phyloP scores from a whole-genome alignment of 2,329 filamentous ascomycete species.

The Neonectria ditissima region DNA sequence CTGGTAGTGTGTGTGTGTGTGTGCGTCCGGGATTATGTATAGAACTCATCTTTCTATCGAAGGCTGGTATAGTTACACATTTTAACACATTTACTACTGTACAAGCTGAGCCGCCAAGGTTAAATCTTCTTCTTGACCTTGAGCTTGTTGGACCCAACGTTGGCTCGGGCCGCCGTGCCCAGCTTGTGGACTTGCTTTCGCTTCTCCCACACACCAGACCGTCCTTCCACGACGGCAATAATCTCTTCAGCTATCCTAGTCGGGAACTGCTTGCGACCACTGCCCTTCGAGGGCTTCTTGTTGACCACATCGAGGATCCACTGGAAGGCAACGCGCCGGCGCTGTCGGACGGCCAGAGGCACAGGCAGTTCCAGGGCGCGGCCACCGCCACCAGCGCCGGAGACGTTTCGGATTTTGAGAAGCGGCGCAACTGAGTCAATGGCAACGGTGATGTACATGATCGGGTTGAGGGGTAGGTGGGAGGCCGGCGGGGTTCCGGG shows the following conservation, averaged over 20 bases:
- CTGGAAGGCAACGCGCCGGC: conserved; percentile 80
- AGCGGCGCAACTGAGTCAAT: conserved; percentile 94
- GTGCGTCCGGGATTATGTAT: not conserved
- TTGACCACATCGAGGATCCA: conserved; percentile 92
- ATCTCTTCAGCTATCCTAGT: conserved; percentile 87
- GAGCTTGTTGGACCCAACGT: conserved; percentile 62
- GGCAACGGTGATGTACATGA: conserved; percentile 88
- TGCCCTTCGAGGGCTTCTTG: conserved; percentile 80
- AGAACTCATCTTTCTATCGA: conserved; percentile 38
- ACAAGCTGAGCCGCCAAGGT: conserved; percentile 35
- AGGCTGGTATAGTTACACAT: conserved; percentile 48
- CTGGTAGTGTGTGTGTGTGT: not conserved
- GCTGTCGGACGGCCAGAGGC: conserved; percentile 79
- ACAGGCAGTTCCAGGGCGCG: conserved; percentile 83
- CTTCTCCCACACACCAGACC: conserved; percentile 86
- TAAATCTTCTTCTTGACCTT: conserved; percentile 53
- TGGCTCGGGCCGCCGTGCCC: conserved; percentile 82
- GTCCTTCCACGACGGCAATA: conserved; percentile 87
- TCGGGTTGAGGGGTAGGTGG: conserved; percentile 88
- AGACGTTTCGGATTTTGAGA: conserved; percentile 80
- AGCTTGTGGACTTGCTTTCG: conserved; percentile 82
- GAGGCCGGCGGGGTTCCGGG: conserved; percentile 81
- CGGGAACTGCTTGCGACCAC: conserved; percentile 78
- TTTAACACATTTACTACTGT: conserved; percentile 47
- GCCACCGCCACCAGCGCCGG: conserved; percentile 88